Evolutionary conservation across 257 asterid species (phyloP).

Genomic region (Haberlea rhodopensis): DNA sequence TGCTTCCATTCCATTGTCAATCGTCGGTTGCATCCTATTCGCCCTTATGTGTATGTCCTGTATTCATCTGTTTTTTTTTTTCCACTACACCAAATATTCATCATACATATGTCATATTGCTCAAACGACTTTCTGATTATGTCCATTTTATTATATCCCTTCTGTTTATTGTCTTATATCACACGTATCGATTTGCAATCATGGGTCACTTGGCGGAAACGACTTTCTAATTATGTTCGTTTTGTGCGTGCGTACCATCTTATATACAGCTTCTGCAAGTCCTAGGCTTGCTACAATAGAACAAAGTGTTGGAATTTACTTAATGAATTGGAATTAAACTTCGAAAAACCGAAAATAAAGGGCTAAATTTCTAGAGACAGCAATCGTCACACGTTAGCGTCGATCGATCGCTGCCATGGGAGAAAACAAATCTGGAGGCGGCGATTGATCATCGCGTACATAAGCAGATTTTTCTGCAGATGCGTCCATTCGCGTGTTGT

Average conservation of each 20-base stretch:
- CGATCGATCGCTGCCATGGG: too few species aligned
- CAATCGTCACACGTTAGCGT: too few species aligned
- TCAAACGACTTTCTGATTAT: not conserved
- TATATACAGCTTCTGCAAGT: constrained; percentile 70
- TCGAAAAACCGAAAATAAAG: too few species aligned
- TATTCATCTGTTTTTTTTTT: not conserved
- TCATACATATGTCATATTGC: too few species aligned
- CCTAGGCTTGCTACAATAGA: constrained; percentile 78
- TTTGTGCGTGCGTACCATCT: not conserved
- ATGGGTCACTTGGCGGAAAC: not conserved
- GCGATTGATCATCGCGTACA: too few species aligned
- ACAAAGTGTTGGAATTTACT: too few species aligned
- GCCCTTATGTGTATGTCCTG: constrained; percentile 74
- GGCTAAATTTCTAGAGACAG: too few species aligned
- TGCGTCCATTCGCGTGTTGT: too few species aligned
- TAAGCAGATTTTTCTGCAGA: too few species aligned
- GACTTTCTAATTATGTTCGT: not conserved
- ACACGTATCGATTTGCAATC: not conserved
- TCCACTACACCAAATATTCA: not conserved
- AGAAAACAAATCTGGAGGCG: too few species aligned
- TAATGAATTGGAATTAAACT: too few species aligned
- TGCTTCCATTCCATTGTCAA: constrained; percentile 93
- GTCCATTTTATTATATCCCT: not conserved
- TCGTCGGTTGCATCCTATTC: constrained; percentile 81
- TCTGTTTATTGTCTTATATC: not conserved